Base-by-base conservation (phyloP, 1,284 basidiomycete species). In the Xerocomus amazonicus region DNA sequence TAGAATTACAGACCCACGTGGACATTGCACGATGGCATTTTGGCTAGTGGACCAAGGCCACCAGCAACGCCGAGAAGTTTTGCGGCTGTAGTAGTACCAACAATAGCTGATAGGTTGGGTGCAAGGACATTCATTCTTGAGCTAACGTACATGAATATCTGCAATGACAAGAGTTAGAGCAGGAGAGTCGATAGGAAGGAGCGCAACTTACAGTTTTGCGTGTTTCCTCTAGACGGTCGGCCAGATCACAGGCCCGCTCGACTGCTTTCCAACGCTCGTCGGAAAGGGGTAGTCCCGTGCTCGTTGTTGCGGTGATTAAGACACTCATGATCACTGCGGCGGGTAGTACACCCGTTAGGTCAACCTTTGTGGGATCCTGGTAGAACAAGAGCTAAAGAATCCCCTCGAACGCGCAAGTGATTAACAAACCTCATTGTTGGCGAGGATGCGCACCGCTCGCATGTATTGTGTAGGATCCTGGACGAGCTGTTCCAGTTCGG, bases 111-210 rank as follows among this genome's bases (percentile, higher is more conserved):
- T 65, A 99, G 83, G 70, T 99, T 99, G 57, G 97, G 97, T 54
- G 96, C 95, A 61, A 99, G 87, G 47, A 95, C 84, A 72, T 92
- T 91, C 92, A 99, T 99, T 70, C 97, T 84, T 63, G 93, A 97
- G 76, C 97, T 96, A 69, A 99, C 97, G 77, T 98, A 99, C 75
- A 90, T 85, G 73, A 99, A 94, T 60, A 99, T 99, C 83, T 92
- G 62, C 0, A 31, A 44, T 17, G 19, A 52, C 26, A 44, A 42
- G 32, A 9, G 38, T 61, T 31, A 65, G 54, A 2, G 19, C 19
- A 9, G 42, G 14, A 36, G 0, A 17, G 31, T 38, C 45, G 26
- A 32, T 4, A 43, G 6, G 26, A 27, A 43, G n/a, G 52, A 70
- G 42, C 41, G 13, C 1, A 6, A 14, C 66, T 43, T 47, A 88